Conservation (phyloP, 306 rosid genomes). For the Cucumis sativus region DNA sequence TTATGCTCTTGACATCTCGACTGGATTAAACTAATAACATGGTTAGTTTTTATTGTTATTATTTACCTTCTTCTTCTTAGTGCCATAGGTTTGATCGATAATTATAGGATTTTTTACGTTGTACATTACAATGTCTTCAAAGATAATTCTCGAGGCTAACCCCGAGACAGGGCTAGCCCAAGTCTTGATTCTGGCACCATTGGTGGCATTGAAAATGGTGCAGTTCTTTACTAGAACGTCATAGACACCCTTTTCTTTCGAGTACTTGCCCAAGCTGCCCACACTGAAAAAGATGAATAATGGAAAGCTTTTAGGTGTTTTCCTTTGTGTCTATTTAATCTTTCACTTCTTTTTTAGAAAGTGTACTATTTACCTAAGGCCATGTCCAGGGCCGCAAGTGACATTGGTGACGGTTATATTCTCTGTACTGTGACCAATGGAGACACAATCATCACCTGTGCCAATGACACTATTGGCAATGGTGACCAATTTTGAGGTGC, state of each 20-base stretch:
- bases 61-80: background rate
- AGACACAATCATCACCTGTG: no score
- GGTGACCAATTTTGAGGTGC: no score
- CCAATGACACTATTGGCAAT: no score
- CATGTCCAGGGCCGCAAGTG: no score
- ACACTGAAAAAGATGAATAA: conserved; percentile 28
- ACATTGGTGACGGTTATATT: no score
- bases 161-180: conserved; percentile 18
- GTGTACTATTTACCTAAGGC: no score
- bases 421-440: no score
- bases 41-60: no score
- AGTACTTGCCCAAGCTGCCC: conserved; percentile 66
- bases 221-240: conserved; percentile 31
- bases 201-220: conserved; percentile 36
- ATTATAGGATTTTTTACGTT: conserved; percentile 40
- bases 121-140: conserved; percentile 30
- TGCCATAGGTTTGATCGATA: conserved; percentile 56
- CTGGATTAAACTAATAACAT: no score
- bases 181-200: conserved; percentile 74
- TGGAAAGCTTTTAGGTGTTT: background rate
- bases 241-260: conserved; percentile 21
- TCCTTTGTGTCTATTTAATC: background rate
- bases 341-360: no score
- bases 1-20: no score
- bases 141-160: conserved; percentile 26